Base-by-base conservation (phyloP, 2,329 filamentous ascomycete species). In the Celoporthe dispersa region DNA sequence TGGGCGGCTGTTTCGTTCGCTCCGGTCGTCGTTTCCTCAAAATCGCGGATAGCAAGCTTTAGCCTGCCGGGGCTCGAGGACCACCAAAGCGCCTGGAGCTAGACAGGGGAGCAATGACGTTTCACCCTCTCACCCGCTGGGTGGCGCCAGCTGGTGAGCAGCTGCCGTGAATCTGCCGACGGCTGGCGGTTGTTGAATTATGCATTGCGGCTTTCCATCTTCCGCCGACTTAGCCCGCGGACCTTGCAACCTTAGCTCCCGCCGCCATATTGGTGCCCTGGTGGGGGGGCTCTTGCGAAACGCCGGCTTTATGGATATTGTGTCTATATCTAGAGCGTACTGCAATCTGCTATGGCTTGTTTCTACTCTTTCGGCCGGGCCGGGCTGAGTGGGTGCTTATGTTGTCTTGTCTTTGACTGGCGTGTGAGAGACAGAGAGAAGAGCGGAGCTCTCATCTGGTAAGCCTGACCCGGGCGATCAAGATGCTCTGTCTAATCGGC, bases 21-120 rank as follows among this genome's bases (percentile, higher is more conserved):
- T 64, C 37, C 37, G 37, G 37, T 39, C 28, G 37, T 44, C 61
- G 37, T 16, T 48, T 64, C 51, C 61, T 31, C 31, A 59, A 66
- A 41, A 44, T 66, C 64, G 64, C 64, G 64, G 33, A 60, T 60
- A 8, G n/a, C 57, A 37, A 60, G 57, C 31, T 60, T 60, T 60
- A 60, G 57, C 57, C 57, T 33, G 57, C 57, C 57, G 3, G 33
- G 2, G 7, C 1, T 19, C 5, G 37, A 39, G 19, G 22, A 8
- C 22, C 44, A 48, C 44, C 44, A 22, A 9, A n/a, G 44, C 44
- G 44, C 16, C 44, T 48, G 35, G 35, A 48, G 41, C 35, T 37
- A 37, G 35, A 39, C 9, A 39, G 16, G 22, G 44, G 8, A 48
- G 44, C 7, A n/a, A 48, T 48, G 44, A 48, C 44, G 44, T 48